These are phyloP conservation scores for Umbelopsis isabellina DNA, from an alignment of 192 early-diverging fungal genomes.

Conservation along the genomic window DNA sequence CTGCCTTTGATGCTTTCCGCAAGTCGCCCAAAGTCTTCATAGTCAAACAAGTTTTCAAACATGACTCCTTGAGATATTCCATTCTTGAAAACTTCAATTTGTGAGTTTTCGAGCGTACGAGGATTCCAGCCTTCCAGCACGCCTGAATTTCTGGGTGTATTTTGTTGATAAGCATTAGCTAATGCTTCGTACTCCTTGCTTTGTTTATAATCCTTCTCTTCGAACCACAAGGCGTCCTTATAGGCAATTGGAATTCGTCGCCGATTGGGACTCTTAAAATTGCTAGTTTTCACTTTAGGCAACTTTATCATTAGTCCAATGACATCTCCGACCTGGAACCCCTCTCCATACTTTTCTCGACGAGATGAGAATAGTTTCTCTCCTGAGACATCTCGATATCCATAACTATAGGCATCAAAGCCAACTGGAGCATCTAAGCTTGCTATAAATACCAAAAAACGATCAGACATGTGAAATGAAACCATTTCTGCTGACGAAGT, in stretches of 20 bases:
- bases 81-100: constrained; percentile 68
- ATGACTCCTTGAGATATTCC: constrained; percentile 60
- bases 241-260: constrained; percentile 54
- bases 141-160: constrained; percentile 38
- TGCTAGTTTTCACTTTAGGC: constrained; percentile 41
- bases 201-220: constrained; percentile 57
- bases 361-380: constrained; percentile 61
- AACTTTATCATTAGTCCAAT: constrained; percentile 65
- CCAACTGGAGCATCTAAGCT: constrained; percentile 66
- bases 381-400: constrained; percentile 63
- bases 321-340: constrained; percentile 64
- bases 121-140: constrained; percentile 24
- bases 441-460: constrained; percentile 32
- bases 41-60: constrained; percentile 54
- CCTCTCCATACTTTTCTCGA: constrained; percentile 52
- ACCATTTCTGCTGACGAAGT: not conserved
- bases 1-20: constrained; percentile 24
- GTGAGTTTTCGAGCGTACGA: constrained; percentile 39
- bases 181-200: constrained; percentile 55
- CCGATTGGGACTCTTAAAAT: constrained; percentile 47
- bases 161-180: constrained; percentile 40
- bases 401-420: constrained; percentile 69
- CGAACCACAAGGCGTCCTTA: constrained; percentile 57
- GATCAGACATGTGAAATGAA: not conserved
- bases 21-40: constrained; percentile 37